Conservation (phyloP, 2,329 filamentous ascomycete species). For the Fusarium sp. region DNA sequence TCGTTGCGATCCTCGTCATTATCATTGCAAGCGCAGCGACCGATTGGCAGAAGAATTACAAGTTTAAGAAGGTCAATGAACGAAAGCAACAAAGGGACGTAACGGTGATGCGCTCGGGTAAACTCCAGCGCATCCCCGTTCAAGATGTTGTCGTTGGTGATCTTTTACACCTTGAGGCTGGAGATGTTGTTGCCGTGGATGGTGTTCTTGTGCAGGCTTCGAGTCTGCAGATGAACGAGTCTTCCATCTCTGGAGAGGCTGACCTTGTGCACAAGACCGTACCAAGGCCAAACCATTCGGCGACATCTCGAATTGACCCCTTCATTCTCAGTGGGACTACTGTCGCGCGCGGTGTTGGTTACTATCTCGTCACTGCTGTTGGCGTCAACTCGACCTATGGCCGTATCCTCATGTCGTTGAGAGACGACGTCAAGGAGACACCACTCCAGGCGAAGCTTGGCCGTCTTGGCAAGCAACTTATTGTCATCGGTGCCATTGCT, state of each 20-base stretch:
- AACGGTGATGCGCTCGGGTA: constrained; percentile 81
- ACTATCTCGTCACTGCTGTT: constrained; percentile 79
- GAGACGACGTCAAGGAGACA: constrained; percentile 81
- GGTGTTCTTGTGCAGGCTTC: constrained; percentile 72
- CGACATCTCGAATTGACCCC: constrained; percentile 69
- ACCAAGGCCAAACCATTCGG: constrained; percentile 69
- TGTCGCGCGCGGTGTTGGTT: constrained; percentile 79
- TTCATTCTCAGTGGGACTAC: constrained; percentile 86
- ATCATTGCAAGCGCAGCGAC: constrained; percentile 82
- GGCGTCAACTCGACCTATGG: constrained; percentile 81
- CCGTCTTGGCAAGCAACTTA: constrained; percentile 80
- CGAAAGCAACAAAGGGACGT: constrained; percentile 82
- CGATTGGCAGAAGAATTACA: constrained; percentile 84
- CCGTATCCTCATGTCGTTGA: constrained; percentile 81
- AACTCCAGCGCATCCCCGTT: constrained; percentile 75
- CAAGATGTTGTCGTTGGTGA: constrained; percentile 80
- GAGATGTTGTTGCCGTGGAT: constrained; percentile 77
- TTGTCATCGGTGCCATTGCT: constrained; percentile 55
- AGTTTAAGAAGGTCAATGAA: constrained; percentile 83
- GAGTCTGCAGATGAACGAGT: constrained; percentile 75
- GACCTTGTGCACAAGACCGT: constrained; percentile 75
- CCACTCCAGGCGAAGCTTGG: constrained; percentile 84
- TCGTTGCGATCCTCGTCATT: constrained; percentile 80
- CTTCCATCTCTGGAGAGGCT: constrained; percentile 81
- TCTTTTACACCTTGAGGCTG: constrained; percentile 77